Percentiles rank a stretch among this genome's conserved stretches.
These are phyloP conservation scores for Populus hybrid DNA, from an alignment of 441 rosid genomes.

Conservation along the genomic window DNA sequence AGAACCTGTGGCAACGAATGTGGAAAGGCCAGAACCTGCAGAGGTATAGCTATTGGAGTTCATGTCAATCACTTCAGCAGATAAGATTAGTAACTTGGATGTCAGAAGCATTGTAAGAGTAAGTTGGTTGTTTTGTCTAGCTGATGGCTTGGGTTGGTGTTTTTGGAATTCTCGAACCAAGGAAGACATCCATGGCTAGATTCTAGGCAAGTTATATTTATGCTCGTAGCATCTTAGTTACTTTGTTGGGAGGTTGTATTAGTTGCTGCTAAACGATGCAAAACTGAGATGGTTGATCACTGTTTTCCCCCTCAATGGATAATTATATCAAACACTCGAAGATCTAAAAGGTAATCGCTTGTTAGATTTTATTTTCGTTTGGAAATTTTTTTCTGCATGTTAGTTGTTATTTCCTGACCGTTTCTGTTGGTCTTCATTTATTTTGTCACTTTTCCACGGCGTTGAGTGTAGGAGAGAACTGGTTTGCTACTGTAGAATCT, in stretches of 20 bases:
- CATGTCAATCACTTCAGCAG: constrained; percentile 2
- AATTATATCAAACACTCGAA: neutral
- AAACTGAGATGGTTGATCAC: neutral
- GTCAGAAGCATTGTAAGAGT: constrained; percentile 15
- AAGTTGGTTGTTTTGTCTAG: constrained; percentile 2
- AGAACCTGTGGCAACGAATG: constrained; percentile 38
- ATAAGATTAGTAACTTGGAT: neutral
- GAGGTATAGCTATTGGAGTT: constrained; percentile 23
- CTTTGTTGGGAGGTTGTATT: neutral
- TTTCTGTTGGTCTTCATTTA: neutral
- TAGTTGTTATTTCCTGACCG: neutral
- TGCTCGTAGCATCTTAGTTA: neutral
- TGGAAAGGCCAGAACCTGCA: constrained; percentile 33
- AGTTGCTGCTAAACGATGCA: neutral
- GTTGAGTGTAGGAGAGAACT: too few relatives aligned
- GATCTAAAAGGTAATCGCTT: neutral
- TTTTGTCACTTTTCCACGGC: too few relatives aligned
- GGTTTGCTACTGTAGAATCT: too few relatives aligned
- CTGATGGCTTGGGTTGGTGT: constrained; percentile 3
- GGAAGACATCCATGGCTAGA: neutral
- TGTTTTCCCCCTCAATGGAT: neutral
- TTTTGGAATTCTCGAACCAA: neutral
- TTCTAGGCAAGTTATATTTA: constrained; percentile 1
- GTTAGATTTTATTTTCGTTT: neutral
- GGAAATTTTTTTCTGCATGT: neutral